Base-by-base conservation (phyloP, 805 yeast species). In the Yarrowia sp. region DNA sequence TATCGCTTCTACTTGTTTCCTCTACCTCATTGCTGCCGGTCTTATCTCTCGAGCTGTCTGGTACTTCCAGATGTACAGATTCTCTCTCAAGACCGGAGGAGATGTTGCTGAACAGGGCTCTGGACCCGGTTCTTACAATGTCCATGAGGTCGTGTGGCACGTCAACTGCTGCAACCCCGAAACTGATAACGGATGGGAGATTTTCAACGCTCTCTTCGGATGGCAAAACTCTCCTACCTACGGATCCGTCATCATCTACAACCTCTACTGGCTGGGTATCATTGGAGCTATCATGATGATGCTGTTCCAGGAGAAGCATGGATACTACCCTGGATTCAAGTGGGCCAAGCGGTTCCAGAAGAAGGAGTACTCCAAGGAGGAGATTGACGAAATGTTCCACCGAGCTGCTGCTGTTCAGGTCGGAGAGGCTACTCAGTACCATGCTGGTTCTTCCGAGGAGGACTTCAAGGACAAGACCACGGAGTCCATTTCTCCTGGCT, bases 161-260 rank as follows among this genome's bases (percentile, higher is more conserved):
- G 96, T 93, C 67, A 92, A 93, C 83, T 93, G 98, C 80, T 93
- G 98, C 81, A 92, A 92, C 78, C 98, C 98, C 51, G 92, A 88
- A 76, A 80, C 82, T 66, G 93, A 88, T 77, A 86, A 87, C 71
- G 98, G 98, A 79, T 93, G 98, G 98, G 97, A 92, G 83, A 86
- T 93, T 67, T 93, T 93, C 83, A 93, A 93, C 74, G 90, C 98
- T 32, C 77, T 93, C 65, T 80, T 93, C 68, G 99, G 98, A 68
- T 93, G 99, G 99, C 97, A 92, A 80, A 93, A 93, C 78, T 84
- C 96, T 64, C 98, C 97, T 66, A 91, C 96, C 69, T 84, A 90
- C 74, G 97, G 98, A 65, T 90, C 97, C 5, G 92, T 93, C 66
- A 79, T 93, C 64, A 84, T 92, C 57, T 93, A 93, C 81, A 92